Base-by-base conservation (phyloP, 108 stramenopile genomes). In the Cyclotella cryptica region DNA sequence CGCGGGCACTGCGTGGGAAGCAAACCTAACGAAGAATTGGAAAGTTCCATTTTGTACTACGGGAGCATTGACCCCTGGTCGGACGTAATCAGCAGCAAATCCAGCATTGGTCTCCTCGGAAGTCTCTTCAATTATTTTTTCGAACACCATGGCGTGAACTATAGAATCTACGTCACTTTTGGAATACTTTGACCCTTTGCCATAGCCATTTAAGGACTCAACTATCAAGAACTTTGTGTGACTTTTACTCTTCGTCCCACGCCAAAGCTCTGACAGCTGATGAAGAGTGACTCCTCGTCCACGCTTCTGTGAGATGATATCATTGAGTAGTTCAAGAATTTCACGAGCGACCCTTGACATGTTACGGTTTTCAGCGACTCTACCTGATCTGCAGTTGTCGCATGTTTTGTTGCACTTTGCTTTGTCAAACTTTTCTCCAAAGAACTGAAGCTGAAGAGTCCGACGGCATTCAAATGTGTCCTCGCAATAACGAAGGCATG, bases 401-500 rank as follows among this genome's bases (percentile, higher is more conserved):
- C 96, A 97, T 21, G 93, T 94, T 52, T 88, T 79, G 28, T 85
- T 85, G 84, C 96, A 97, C 26, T 88, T 85, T 8, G 66, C 21
- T 30, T 87, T 81, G 66, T 95, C 92, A 74, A 97, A 97, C 15
- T 39, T 69, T 73, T 97, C 94, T 18, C 96, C 96, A 80, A 97
- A 97, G 85, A 93, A 93, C 83, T 95, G 91, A 15, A 97, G 87
- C 74, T 95, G 94, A 88, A 97, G 86, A 7, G 93, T 92, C 62
- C 96, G 72, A 17, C 96, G 89, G 69, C 96, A 97, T 35, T 87
- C 88, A 74, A 93, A 93, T 44, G 84, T 77, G 60, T 97, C 83
- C 72, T 95, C 94, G 70, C 94, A 95, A 63, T 95, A 97, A 39
- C 89, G 86, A 41, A 94, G 75, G 69, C 96, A 96, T 10, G 86